Conservation (phyloP, 257 asterid species). For the Solanum sitiens region DNA sequence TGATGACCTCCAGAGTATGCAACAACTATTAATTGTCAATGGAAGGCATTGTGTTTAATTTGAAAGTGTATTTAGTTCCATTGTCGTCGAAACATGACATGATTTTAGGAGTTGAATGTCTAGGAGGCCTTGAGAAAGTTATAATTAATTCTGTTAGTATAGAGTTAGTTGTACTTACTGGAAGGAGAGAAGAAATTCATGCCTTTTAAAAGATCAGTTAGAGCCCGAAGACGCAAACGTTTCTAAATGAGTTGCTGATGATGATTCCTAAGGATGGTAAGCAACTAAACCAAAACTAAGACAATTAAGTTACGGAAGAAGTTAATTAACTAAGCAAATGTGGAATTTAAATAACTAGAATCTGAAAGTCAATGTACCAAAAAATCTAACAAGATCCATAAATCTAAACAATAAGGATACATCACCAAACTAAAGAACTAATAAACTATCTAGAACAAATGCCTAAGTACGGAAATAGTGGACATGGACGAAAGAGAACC, state of each 20-base stretch:
- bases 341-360: too few species aligned
- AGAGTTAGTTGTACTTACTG: background rate
- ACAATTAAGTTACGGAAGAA: too few species aligned
- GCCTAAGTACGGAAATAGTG: too few species aligned
- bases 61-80: background rate
- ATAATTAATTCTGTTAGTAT: background rate
- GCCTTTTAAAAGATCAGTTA: background rate
- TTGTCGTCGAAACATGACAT: background rate
- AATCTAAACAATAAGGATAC: too few species aligned
- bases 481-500: too few species aligned
- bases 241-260: too few species aligned
- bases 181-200: background rate
- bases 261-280: background rate
- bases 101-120: background rate
- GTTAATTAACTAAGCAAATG: too few species aligned
- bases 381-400: too few species aligned
- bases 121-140: background rate
- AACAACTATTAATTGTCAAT: background rate
- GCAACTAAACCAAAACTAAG: too few species aligned
- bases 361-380: too few species aligned
- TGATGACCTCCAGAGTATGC: background rate
- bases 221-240: background rate
- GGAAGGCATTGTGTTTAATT: background rate
- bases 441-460: too few species aligned
- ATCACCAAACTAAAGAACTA: too few species aligned